Base-by-base conservation (phyloP, 768 basidiomycete species). In the Ramaria sp. region DNA sequence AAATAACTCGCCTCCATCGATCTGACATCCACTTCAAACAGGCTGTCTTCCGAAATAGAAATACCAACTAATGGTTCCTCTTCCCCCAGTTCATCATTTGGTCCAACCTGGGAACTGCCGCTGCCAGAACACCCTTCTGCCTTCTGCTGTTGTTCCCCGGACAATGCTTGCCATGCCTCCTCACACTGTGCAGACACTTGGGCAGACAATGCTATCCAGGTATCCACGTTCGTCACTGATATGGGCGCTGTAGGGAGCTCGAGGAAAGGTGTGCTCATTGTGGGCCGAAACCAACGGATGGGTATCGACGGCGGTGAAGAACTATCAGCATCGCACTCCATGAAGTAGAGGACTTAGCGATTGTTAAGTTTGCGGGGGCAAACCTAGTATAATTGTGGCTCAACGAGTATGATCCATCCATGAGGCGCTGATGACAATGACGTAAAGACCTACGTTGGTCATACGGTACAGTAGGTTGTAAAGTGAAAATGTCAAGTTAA, bases 11-110 rank as follows among this genome's bases (percentile, higher is more conserved):
- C 64, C 43, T 57, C 57, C 64, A 65, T 64, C 5, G 48, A 55
- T 30, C 54, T 47, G 8, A 65, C 64, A 57, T 65, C 64, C 27
- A 65, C 62, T 54, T 65, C 64, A 47, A 63, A 65, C 20, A 65
- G 51, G 32, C 59, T 53, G 52, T 65, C 64, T 12, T 59, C 55
- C 9, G 48, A 56, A 12, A 65, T 59, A 2, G 61, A 53, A 3
- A 65, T 58, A 13, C 64, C 64, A 16, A 63, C 56, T 13, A 20
- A 55, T 30, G 44, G 43, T 16, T 63, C 61, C 12, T 60, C 50
- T 10, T 54, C 60, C 25, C 56, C 58, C 13, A 56, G 44, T 18
- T 57, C 56, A 9, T 45, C 49, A 22, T 37, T 44, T 20, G 37
- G 28, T 13, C 50, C 48, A 15, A 12, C 16, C 16, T 44, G 24